A percentile compares a stretch with the other conserved stretches of the same genome.
Evolutionary conservation across 1,284 basidiomycete species (phyloP).

Genomic region (Puccinia hordei): DNA sequence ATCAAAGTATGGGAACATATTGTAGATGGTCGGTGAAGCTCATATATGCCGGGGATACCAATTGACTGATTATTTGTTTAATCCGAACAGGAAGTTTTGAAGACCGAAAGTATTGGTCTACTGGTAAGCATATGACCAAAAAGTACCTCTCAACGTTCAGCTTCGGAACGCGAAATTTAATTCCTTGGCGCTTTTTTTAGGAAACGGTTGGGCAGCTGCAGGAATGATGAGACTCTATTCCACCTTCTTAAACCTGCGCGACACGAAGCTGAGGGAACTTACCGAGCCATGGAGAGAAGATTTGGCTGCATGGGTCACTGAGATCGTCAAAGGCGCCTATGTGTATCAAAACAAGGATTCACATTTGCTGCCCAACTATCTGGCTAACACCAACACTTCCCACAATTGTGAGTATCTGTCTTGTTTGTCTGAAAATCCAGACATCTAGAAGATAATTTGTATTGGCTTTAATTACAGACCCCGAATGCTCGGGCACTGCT

Average conservation of each 20-base stretch:
- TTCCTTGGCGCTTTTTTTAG: background rate
- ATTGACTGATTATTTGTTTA: background rate
- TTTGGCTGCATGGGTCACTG: conserved; percentile 32
- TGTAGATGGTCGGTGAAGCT: conserved; percentile 62
- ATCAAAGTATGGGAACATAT: conserved; percentile 59
- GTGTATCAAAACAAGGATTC: conserved; percentile 19
- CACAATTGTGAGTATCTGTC: conserved; percentile 1
- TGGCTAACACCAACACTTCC: conserved; percentile 12
- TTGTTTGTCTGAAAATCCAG: background rate
- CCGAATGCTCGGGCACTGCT: conserved; percentile 45
- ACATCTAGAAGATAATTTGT: background rate
- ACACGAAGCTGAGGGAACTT: conserved; percentile 11
- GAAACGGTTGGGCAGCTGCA: conserved; percentile 78
- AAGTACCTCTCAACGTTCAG: background rate
- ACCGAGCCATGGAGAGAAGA: conserved; percentile 33
- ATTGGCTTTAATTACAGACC: background rate
- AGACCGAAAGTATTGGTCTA: conserved; percentile 26
- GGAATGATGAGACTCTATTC: conserved; percentile 79
- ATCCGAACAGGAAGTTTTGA: background rate
- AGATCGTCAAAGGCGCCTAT: conserved; percentile 44
- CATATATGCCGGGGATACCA: conserved; percentile 44
- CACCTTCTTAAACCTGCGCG: conserved; percentile 68
- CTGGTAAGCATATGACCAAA: conserved; percentile 13
- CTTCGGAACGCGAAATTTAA: background rate
- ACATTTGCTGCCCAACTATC: conserved; percentile 41